Conservation (phyloP, 768 basidiomycete genomes). For the Rhizopogon rudus region DNA sequence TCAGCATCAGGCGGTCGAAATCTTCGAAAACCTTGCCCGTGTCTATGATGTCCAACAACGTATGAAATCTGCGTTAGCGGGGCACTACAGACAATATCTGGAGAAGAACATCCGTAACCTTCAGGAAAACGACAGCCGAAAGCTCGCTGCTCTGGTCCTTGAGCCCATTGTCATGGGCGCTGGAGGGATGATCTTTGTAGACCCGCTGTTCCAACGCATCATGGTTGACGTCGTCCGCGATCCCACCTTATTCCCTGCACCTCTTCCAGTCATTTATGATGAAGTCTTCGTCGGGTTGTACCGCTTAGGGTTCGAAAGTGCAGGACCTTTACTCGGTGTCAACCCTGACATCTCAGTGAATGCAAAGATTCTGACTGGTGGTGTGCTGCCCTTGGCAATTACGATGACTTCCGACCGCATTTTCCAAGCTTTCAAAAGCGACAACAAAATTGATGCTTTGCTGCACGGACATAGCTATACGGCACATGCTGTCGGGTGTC, state of each 20-base stretch:
- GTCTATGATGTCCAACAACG: slow-evolving; percentile 71
- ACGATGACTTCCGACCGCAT: slow-evolving; percentile 80
- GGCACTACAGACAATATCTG: slow-evolving; percentile 59
- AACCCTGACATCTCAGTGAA: slow-evolving; percentile 87
- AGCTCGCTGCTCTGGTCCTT: slow-evolving; percentile 73
- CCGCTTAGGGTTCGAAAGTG: slow-evolving; percentile 71
- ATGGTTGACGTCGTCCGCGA: slow-evolving; percentile 77
- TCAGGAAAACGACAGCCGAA: slow-evolving; percentile 36
- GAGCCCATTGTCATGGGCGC: slow-evolving; percentile 95
- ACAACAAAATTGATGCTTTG: slow-evolving; percentile 77
- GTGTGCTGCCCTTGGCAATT: slow-evolving; percentile 78
- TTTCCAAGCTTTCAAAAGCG: slow-evolving; percentile 74
- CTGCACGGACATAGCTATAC: slow-evolving; percentile 96
- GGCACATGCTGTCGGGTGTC: slow-evolving; percentile 89
- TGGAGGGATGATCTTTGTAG: slow-evolving; percentile 96
- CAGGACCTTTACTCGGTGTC: slow-evolving; percentile 60
- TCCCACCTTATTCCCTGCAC: slow-evolving; percentile 31
- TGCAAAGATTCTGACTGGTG: slow-evolving; percentile 93
- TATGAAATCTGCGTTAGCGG: slow-evolving; percentile 55
- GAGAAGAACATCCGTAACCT: slow-evolving; percentile 33
- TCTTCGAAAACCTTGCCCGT: slow-evolving; percentile 41
- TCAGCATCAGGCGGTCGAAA: slow-evolving; percentile 12
- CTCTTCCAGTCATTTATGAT: slow-evolving; percentile 90
- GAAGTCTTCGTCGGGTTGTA: slow-evolving; percentile 95
- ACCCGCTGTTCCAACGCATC: slow-evolving; percentile 91